Percentiles rank a stretch among this genome's conserved stretches.
phyloP scores from a whole-genome alignment of 768 basidiomycete species.

The Multifurca ochricompacta region DNA sequence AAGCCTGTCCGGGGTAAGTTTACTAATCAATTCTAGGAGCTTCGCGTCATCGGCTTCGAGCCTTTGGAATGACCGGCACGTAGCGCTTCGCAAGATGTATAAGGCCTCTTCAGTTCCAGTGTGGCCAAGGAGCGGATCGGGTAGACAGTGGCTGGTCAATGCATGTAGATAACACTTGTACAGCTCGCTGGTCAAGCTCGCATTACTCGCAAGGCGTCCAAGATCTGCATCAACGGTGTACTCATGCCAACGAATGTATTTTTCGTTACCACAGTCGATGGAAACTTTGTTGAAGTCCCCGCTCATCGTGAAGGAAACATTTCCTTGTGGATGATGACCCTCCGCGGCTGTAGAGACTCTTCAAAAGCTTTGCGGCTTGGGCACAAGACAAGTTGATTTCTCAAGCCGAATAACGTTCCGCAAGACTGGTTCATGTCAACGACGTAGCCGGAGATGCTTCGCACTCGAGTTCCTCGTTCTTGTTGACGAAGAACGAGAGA shows the following conservation, averaged over 20 bases:
- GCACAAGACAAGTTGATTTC: constrained; percentile 24
- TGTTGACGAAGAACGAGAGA: constrained; percentile 34
- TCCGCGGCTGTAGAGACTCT: background rate
- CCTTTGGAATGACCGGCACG: constrained; percentile 34
- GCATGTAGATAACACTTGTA: constrained; percentile 41
- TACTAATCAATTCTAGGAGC: background rate
- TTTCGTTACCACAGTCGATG: background rate
- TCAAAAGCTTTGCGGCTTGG: background rate
- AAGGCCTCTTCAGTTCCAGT: constrained; percentile 40
- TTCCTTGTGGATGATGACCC: constrained; percentile 6
- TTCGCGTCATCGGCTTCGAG: constrained; percentile 16
- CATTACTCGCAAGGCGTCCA: constrained; percentile 26
- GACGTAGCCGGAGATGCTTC: constrained; percentile 34
- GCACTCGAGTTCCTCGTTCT: constrained; percentile 30
- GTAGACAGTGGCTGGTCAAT: constrained; percentile 34
- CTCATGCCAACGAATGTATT: constrained; percentile 21
- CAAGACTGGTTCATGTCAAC: constrained; percentile 35
- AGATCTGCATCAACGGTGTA: constrained; percentile 29
- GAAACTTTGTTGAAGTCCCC: background rate
- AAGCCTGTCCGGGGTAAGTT: background rate
- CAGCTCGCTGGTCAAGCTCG: constrained; percentile 27
- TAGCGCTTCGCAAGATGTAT: constrained; percentile 31
- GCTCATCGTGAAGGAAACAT: background rate
- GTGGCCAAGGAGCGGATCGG: constrained; percentile 38
- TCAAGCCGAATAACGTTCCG: constrained; percentile 39